Conservation (phyloP, 306 rosid species). For the Arachis stenosperma region DNA sequence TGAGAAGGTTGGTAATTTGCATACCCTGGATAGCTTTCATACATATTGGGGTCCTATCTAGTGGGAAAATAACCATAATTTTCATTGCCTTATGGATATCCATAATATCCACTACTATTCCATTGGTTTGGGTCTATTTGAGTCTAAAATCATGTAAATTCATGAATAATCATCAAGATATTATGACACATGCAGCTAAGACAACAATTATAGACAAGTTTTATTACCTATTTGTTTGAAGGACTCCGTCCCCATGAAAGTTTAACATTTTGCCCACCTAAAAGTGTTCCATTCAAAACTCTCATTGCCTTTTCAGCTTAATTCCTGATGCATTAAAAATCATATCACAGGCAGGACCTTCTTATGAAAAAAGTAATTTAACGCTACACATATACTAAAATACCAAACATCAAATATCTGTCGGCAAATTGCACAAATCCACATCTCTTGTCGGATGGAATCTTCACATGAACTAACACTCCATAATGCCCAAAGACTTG, state of each 20-base stretch:
- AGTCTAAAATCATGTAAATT: conserved; percentile 49
- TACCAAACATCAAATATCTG: conserved; percentile 52
- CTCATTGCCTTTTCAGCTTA: conserved; percentile 90
- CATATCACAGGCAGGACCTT: conserved; percentile 1
- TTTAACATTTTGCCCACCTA: conserved; percentile 88
- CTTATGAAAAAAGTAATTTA: not conserved
- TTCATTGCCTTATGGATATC: conserved; percentile 78
- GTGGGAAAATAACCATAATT: conserved; percentile 76
- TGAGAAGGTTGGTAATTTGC: conserved; percentile 78
- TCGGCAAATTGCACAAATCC: conserved; percentile 95
- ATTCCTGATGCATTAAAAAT: conserved; percentile 55
- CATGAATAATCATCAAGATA: conserved; percentile 21
- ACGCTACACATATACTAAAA: conserved; percentile 10
- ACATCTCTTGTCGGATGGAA: conserved; percentile 92
- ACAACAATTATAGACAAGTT: conserved; percentile 29
- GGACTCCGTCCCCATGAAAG: conserved; percentile 99
- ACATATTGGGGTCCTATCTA: conserved; percentile 82
- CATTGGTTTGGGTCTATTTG: conserved; percentile 82
- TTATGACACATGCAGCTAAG: not conserved
- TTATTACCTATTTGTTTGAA: conserved; percentile 80
- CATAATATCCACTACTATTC: conserved; percentile 73
- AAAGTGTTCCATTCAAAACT: conserved; percentile 60
- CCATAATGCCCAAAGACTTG: conserved; percentile 89
- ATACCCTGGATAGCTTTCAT: conserved; percentile 72
- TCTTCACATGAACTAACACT: conserved; percentile 86